A percentile compares a stretch with the other conserved stretches of the same genome.
phyloP scores from a whole-genome alignment of 139 green algal genomes.

The Coelastrella sp. region DNA sequence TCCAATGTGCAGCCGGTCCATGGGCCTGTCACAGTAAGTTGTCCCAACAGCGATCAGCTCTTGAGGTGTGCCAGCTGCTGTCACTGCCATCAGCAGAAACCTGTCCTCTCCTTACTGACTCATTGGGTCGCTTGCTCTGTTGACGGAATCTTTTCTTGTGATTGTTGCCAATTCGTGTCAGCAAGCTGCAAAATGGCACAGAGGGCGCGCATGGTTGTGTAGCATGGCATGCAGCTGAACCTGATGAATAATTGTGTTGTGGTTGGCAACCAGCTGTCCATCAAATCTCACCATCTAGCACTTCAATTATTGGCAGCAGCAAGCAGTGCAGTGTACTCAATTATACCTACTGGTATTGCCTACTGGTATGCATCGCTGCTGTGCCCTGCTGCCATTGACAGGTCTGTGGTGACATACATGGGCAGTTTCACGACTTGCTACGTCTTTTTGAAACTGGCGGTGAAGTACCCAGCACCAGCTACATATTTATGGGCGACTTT shows the following conservation, averaged over 20 bases:
- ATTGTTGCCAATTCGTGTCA: no score
- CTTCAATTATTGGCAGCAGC: no score
- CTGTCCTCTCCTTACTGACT: no score
- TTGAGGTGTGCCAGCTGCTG: neutral
- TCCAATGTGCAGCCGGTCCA: constrained; percentile 99
- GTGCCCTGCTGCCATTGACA: constrained; percentile 47
- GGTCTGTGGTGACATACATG: constrained; percentile 99
- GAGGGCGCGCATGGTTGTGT: no score
- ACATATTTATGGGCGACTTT: constrained; percentile 99
- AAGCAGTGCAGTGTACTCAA: neutral
- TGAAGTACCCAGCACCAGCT: constrained; percentile 95
- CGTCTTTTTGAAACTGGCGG: constrained; percentile 98
- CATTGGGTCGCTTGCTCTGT: no score
- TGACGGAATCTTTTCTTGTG: no score
- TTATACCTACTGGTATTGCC: no score
- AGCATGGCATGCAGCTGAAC: no score
- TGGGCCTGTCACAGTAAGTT: constrained; percentile 92
- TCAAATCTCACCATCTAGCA: no score
- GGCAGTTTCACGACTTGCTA: constrained; percentile 99
- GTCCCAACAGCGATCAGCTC: neutral
- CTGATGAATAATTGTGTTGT: no score
- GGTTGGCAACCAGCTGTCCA: no score
- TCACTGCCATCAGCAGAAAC: neutral
- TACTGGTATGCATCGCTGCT: neutral
- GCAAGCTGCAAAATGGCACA: no score